These are phyloP conservation scores for Trametes cinnabarina DNA, from an alignment of 768 basidiomycete genomes.

Conservation along the genomic window DNA sequence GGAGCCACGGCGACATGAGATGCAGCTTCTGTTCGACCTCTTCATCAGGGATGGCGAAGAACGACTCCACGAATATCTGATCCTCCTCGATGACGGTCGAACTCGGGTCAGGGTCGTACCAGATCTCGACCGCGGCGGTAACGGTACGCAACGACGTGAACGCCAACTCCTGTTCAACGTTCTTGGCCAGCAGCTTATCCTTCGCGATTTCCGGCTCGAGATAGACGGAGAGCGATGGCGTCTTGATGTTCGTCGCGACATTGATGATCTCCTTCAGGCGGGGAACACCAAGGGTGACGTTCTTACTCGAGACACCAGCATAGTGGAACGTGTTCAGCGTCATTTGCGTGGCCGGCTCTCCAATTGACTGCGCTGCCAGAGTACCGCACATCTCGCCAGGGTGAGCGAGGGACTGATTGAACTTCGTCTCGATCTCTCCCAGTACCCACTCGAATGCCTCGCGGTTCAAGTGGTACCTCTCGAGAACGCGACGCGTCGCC, in stretches of 20 bases:
- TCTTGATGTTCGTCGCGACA: slow-evolving; percentile 97
- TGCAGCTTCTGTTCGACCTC: slow-evolving; percentile 89
- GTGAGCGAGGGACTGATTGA: slow-evolving; percentile 88
- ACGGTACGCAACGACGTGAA: slow-evolving; percentile 93
- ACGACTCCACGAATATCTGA: slow-evolving; percentile 91
- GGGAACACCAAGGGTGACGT: slow-evolving; percentile 98
- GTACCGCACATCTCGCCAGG: slow-evolving; percentile 99
- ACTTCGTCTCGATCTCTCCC: slow-evolving; percentile 92
- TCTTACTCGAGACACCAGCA: slow-evolving; percentile 99
- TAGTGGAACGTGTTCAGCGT: slow-evolving; percentile 99
- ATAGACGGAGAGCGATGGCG: slow-evolving; percentile 93
- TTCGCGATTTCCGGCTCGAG: slow-evolving; percentile 68
- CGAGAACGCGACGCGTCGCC: slow-evolving; percentile 82
- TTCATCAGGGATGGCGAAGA: slow-evolving; percentile 99
- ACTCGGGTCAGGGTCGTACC: slow-evolving; percentile 92
- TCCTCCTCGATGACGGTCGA: slow-evolving; percentile 97
- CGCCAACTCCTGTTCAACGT: slow-evolving; percentile 89
- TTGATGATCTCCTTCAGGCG: slow-evolving; percentile 99
- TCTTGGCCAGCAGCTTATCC: slow-evolving; percentile 68
- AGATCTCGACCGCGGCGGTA: slow-evolving; percentile 94
- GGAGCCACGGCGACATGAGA: slow-evolving; percentile 93
- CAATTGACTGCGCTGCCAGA: slow-evolving; percentile 96
- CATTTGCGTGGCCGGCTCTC: slow-evolving; percentile 99
- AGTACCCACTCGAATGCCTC: slow-evolving; percentile 99
- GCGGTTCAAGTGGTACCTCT: slow-evolving; percentile 81